Evolutionary conservation across 179 eudicot genomes (phyloP), one percentile per base, ranked within the genome.

Genomic region (Silene coronaria): DNA sequence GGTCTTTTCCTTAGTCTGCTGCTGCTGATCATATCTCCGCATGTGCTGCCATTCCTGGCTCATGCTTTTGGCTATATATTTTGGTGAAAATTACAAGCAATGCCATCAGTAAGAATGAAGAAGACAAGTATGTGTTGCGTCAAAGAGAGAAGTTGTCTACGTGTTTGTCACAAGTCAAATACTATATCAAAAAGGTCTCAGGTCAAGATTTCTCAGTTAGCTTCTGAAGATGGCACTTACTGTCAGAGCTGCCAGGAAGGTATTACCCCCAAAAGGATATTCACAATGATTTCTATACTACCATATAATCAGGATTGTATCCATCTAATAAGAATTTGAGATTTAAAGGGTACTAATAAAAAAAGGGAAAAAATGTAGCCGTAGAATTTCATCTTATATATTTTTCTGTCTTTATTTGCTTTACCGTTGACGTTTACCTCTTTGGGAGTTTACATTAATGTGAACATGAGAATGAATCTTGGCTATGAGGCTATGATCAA

Each of bases 101-200:
- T 93, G 97, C 97, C 98, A 88, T 91, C 93, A 67, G 36, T 87
- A 78, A 87, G 82, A 76, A 93, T 91, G 98, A 93, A 90, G 85
- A 86, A 81, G 75, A 84, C 89, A 74, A 79, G 84, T 75, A 78
- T 80, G 75, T 84, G 89, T 58, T 85, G 91, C 86, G 70, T 89
- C 70, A 86, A 84, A 87, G 96, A 84, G 77, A 93, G 86, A 85
- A 80, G 71, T 76, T 85, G 88, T 79, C 89, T 91, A 53, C 90
- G 81, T 67, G 88, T 89, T 66, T 86, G 97, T 84, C 89, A 79
- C 59, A 89, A 86, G 67, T 93, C 98, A 51, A 84, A 74, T 79
- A 81, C 82, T 80, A 91, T 91, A 75, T 85, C 86, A 71, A 93
- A 93, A 86, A 80, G 65, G 76, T 79, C 96, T 60, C 87, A 75